Base-by-base conservation (phyloP, 1,284 basidiomycete species). In the Microbotryum intermedium region DNA sequence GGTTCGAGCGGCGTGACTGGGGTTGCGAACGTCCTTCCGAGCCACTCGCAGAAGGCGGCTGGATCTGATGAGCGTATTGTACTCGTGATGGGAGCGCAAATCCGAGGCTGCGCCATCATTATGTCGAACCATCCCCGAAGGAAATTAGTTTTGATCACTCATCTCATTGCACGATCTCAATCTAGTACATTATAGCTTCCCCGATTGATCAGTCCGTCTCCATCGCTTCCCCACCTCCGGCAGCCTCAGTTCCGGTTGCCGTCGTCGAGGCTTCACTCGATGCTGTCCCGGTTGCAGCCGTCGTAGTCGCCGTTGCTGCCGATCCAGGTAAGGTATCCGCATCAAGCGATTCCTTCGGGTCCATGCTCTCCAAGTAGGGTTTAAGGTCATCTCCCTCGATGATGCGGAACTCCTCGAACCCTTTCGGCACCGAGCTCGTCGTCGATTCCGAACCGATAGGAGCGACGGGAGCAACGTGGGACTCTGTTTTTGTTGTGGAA, bases 361-460 rank as follows among this genome's bases (percentile, higher is more conserved):
- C 61, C 62, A 74, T 60, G 21, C 25, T 39, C 18, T 66, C 68
- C 10, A 74, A 49, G 53, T 69, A 72, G 9, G 49, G 34, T 54
- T 64, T 60, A 30, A 73, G 54, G n/a, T 67, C 64, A 21, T 71
- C 66, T 2, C 86, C 87, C 72, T 91, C 89, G 11, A 90, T 77
- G 69, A 90, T 88, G 51, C 85, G 82, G 81, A 90, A 90, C 60
- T 65, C 67, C 23, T 61, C 53, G 43, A 62, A 59, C 25, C 34
- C 29, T 9, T 55, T 61, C 44, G 39, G 26, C 42, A 58, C 81
- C 72, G 29, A 83, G 83, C 59, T 75, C 76, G 10, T 80, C 72
- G 7, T 59, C 44, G 77, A 73, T 20, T 80, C 77, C 16, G 72
- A 70, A 61, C 84, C 82, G 25, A 79, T 75, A 20, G 86, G 83